Conservation (phyloP, 176 grass and related monocot genomes). For the Triticum dicoccoides region DNA sequence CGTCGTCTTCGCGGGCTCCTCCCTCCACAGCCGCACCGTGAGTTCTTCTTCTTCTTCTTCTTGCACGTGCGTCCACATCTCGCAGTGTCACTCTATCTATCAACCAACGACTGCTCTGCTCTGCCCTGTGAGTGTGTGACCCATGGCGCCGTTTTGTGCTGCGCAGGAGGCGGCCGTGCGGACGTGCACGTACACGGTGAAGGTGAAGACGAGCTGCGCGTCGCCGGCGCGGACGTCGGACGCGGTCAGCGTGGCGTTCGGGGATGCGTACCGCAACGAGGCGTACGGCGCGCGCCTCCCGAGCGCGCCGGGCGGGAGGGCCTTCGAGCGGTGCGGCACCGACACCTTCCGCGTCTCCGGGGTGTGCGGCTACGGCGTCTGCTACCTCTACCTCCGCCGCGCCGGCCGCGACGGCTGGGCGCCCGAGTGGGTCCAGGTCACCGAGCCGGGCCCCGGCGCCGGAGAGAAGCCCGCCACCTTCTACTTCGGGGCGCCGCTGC, state of each 20-base stretch:
- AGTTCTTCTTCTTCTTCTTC: neutral
- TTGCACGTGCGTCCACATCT: neutral
- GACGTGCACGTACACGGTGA: slow-evolving; percentile 57
- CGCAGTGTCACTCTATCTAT: too few relatives aligned
- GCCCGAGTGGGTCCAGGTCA: slow-evolving; percentile 68
- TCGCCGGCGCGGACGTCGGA: slow-evolving; percentile 58
- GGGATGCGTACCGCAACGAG: slow-evolving; percentile 78
- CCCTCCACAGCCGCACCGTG: neutral
- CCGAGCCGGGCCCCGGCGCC: slow-evolving; percentile 25
- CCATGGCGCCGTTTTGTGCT: neutral
- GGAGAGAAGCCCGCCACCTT: slow-evolving; percentile 44
- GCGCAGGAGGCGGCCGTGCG: neutral
- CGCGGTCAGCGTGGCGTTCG: slow-evolving; percentile 67
- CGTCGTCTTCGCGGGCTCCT: neutral
- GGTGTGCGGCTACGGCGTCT: slow-evolving; percentile 75
- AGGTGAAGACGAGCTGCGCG: slow-evolving; percentile 82
- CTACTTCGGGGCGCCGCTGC: slow-evolving; percentile 60
- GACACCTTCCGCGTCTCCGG: slow-evolving; percentile 69
- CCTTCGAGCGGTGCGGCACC: slow-evolving; percentile 64
- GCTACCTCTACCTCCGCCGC: slow-evolving; percentile 86
- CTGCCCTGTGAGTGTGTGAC: neutral
- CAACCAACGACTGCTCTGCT: neutral
- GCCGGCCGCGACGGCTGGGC: slow-evolving; percentile 65
- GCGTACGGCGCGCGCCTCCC: slow-evolving; percentile 58
- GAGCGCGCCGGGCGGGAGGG: neutral